A percentile compares a stretch with the other conserved stretches of the same genome.
These are phyloP conservation scores for Ceratocystis albifundus DNA, from an alignment of 2,329 filamentous ascomycete species.

Conservation along the genomic window DNA sequence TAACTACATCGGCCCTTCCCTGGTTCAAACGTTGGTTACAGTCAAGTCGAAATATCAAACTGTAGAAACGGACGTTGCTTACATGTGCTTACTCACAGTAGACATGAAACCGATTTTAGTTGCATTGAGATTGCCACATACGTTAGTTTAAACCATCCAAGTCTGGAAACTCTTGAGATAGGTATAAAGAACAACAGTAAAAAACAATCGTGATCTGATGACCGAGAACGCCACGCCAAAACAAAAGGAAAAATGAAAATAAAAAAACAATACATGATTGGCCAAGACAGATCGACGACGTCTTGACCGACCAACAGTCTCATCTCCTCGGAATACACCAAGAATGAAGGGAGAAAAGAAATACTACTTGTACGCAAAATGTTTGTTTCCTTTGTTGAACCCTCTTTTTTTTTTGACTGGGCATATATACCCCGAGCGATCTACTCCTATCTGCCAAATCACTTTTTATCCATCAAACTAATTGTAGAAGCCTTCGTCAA, in stretches of 20 bases:
- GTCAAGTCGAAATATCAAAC: no score
- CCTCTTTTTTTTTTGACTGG: slow-evolving; percentile 8
- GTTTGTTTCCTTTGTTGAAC: slow-evolving; percentile 15
- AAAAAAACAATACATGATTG: not conserved
- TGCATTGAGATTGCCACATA: no score
- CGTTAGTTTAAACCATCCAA: not conserved
- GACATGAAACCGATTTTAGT: no score
- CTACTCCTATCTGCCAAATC: slow-evolving; percentile 13
- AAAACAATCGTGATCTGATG: not conserved
- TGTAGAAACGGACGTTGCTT: no score
- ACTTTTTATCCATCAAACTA: slow-evolving; percentile 9
- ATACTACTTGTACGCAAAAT: not conserved
- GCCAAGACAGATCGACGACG: not conserved
- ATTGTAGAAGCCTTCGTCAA: slow-evolving; percentile 21
- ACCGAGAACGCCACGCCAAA: not conserved
- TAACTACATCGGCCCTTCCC: no score
- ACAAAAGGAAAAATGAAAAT: not conserved
- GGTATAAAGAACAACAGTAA: not conserved
- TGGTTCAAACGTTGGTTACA: no score
- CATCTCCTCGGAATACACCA: not conserved
- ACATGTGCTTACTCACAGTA: no score
- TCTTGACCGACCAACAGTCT: not conserved
- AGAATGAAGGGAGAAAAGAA: not conserved
- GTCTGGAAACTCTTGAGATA: not conserved
- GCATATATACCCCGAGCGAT: slow-evolving; percentile 4